phyloP scores from a whole-genome alignment of 768 basidiomycete genomes.

The Pleurotus citrinopileatus region DNA sequence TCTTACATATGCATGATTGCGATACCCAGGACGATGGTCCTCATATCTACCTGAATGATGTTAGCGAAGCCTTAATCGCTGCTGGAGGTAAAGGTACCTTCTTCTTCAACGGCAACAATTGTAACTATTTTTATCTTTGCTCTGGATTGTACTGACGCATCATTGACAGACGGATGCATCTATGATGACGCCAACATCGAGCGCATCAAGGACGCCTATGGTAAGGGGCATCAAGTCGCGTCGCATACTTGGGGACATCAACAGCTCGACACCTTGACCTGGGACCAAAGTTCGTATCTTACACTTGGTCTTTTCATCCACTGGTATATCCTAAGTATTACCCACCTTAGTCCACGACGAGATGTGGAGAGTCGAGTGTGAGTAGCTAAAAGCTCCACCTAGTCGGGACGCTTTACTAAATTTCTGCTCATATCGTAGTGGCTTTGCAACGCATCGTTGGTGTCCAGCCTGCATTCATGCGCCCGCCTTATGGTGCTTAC shows the following conservation, averaged over 20 bases:
- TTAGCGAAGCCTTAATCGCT: slow-evolving; percentile 17
- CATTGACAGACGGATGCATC: no score
- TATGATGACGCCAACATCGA: slow-evolving; percentile 19
- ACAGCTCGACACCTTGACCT: slow-evolving; percentile 20
- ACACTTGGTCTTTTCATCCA: background rate
- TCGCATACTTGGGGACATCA: slow-evolving; percentile 31
- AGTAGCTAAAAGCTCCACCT: background rate
- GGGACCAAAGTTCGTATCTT: slow-evolving; percentile 20
- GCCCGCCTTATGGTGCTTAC: slow-evolving; percentile 37
- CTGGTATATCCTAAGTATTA: background rate
- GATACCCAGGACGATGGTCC: slow-evolving; percentile 24
- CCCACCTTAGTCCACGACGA: slow-evolving; percentile 20
- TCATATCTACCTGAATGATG: slow-evolving; percentile 16
- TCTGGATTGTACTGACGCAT: no score
- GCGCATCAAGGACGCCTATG: slow-evolving; percentile 21
- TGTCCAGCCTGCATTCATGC: slow-evolving; percentile 31
- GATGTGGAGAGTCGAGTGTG: slow-evolving; percentile 20
- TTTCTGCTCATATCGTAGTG: slow-evolving; percentile 14
- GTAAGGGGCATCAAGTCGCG: slow-evolving; percentile 24
- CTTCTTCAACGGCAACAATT: slow-evolving; percentile 22
- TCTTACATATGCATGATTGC: background rate
- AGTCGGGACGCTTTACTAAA: background rate
- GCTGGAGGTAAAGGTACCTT: slow-evolving; percentile 29
- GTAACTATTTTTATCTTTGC: slow-evolving; percentile 9
- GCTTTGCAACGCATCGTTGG: slow-evolving; percentile 29